Base-by-base conservation (phyloP, 148 eudicot species). In the Oxyria digyna region DNA sequence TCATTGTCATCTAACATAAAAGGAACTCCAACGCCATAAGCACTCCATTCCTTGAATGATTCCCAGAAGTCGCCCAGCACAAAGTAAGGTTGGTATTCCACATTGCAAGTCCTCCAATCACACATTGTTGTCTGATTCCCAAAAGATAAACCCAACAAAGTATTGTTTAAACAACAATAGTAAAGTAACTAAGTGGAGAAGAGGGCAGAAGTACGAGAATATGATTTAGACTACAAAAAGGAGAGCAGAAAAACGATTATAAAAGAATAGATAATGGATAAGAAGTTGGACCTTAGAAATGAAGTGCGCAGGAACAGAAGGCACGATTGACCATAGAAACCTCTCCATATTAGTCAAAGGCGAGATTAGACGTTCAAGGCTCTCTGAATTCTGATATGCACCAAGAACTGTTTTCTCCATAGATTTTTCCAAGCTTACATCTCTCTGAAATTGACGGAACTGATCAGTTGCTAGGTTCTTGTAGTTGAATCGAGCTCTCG, bases 1-100 rank as follows among this genome's bases (percentile, higher is more conserved):
- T 71, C 74, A 42, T 17, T 3, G 15, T 27, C 73, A 72, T 62
- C 15, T 11, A 64, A 18, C 37, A 32, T 17, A 12, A 72, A 31
- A 18, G 74, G 74, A 31, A 72, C 74, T 43, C 62, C 69, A 40
- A 48, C 74, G 32, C 74, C 74, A 23, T 64, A 72, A 18, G 69
- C 74, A 65, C 74, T 72, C 69, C 74, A 72, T 35, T 72, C 69
- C 62, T 35, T 45, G 38, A 72, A 72, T 15, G 74, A 64, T 27
- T 64, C 74, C 74, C 74, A 72, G 33, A 72, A 37, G 32, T 72
- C 74, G 3, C 1, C 69, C 62, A 72, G 49, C 37, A 13, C 21
- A 42, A 72, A 72, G 62, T 72, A 65, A 18, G 32, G 62, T 18
- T n/a, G 32, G 38, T 31, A 46, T 40, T 43, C 74, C 18, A 43